These are phyloP conservation scores for Phragmites australis DNA, from an alignment of 176 grass and related monocot species.

Conservation along the genomic window DNA sequence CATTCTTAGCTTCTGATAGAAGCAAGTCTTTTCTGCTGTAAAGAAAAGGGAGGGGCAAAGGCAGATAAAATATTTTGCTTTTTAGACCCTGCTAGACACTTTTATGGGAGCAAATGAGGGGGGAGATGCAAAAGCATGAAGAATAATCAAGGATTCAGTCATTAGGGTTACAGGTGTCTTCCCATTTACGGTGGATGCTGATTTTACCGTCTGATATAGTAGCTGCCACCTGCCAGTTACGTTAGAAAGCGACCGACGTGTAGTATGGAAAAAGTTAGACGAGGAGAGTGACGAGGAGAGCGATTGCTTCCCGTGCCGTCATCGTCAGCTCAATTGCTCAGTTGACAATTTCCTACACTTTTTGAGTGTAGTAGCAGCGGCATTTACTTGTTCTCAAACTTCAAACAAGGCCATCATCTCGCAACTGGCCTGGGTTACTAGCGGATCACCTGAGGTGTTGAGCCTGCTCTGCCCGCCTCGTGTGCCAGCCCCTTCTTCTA, in stretches of 20 bases:
- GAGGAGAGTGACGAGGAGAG: constrained; percentile 38
- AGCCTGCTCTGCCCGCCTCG: not conserved
- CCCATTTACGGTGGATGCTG: not conserved
- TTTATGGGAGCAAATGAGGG: not conserved
- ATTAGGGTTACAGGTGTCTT: constrained; percentile 9
- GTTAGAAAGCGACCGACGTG: constrained; percentile 15
- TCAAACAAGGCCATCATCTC: not conserved
- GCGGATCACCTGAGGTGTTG: not conserved
- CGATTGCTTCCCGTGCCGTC: not conserved
- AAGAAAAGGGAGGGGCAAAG: constrained; percentile 15
- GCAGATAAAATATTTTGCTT: constrained; percentile 29
- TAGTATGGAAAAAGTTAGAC: not conserved
- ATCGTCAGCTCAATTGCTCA: too few species aligned
- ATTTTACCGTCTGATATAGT: constrained; percentile 12
- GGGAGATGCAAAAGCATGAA: not conserved
- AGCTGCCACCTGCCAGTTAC: not conserved
- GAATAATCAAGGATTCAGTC: not conserved
- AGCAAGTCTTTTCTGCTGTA: constrained; percentile 43
- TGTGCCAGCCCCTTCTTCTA: not conserved
- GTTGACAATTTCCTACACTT: not conserved
- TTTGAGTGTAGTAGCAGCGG: not conserved
- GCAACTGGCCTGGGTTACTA: not conserved
- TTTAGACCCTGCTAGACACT: not conserved
- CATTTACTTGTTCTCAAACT: constrained; percentile 27
- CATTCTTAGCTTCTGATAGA: constrained; percentile 49